Conservation (phyloP, 2,329 filamentous ascomycete genomes). For the Trichoderma afroharzianum region DNA sequence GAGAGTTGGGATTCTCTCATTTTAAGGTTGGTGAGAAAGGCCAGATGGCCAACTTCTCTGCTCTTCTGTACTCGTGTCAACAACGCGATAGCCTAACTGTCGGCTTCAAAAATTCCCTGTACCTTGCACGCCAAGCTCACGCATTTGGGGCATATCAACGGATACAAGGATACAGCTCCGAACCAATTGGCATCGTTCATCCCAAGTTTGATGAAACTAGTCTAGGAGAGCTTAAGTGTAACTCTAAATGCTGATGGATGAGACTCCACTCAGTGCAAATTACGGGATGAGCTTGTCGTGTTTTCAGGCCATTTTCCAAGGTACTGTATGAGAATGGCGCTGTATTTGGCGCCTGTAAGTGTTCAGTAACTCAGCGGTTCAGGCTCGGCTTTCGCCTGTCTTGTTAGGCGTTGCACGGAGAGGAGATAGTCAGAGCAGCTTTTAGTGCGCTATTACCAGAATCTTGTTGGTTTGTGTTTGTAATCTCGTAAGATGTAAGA, state of each 20-base stretch:
- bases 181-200: background rate
- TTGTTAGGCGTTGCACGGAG: background rate
- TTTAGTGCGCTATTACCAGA: background rate
- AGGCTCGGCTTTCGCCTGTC: background rate
- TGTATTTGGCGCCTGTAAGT: background rate
- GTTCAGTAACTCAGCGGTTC: background rate
- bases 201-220: background rate
- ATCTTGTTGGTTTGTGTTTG: background rate
- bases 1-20: background rate
- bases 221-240: background rate
- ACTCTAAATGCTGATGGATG: background rate
- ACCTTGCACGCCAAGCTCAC: background rate
- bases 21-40: background rate
- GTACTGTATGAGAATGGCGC: background rate
- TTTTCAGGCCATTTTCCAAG: background rate
- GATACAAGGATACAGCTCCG: background rate
- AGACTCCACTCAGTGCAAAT: background rate
- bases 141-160: background rate
- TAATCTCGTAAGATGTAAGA: background rate
- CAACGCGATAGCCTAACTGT: background rate
- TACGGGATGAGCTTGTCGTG: background rate
- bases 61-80: background rate
- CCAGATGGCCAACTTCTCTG: background rate
- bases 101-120: background rate
- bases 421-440: background rate